Percentiles rank a stretch among this genome's conserved stretches.
Conservation (phyloP, 257 asterid species). For the Capsicum rhomboideum region DNA sequence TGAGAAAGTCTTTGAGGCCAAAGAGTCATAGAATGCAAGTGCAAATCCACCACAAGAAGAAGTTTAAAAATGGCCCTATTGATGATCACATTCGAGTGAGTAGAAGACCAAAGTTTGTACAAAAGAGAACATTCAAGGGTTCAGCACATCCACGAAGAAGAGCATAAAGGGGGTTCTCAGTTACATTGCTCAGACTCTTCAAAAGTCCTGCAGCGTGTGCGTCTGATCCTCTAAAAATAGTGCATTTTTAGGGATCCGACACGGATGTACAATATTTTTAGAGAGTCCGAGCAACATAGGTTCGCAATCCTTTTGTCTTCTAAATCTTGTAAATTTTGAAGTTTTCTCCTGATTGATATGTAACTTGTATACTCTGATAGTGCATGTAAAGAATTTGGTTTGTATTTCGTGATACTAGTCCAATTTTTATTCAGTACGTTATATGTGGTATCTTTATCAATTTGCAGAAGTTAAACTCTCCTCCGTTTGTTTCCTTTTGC, state of each 20-base stretch:
- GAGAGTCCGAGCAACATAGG: neutral
- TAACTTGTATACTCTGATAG: neutral
- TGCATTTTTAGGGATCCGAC: neutral
- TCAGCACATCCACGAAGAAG: conserved; percentile 15
- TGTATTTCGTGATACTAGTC: neutral
- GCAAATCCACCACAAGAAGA: conserved; percentile 12
- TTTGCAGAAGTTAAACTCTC: neutral
- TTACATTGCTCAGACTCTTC: neutral
- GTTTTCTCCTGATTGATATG: neutral
- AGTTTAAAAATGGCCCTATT: conserved; percentile 9
- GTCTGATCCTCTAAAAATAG: too few species aligned
- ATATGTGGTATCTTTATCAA: neutral
- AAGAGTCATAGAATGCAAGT: conserved; percentile 31
- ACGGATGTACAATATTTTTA: neutral
- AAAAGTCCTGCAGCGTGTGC: neutral
- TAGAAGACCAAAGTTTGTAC: conserved; percentile 41
- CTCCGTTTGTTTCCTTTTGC: neutral
- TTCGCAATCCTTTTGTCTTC: neutral
- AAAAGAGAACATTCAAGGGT: conserved; percentile 22
- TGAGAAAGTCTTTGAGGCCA: conserved; percentile 56
- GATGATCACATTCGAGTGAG: conserved; percentile 46
- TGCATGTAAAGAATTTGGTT: neutral
- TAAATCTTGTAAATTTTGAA: neutral
- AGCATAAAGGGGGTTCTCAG: neutral
- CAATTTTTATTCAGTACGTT: too few species aligned